A percentile compares a stretch with the other conserved stretches of the same genome.
Conservation (phyloP, 768 basidiomycete genomes). For the Harrya chromipes region DNA sequence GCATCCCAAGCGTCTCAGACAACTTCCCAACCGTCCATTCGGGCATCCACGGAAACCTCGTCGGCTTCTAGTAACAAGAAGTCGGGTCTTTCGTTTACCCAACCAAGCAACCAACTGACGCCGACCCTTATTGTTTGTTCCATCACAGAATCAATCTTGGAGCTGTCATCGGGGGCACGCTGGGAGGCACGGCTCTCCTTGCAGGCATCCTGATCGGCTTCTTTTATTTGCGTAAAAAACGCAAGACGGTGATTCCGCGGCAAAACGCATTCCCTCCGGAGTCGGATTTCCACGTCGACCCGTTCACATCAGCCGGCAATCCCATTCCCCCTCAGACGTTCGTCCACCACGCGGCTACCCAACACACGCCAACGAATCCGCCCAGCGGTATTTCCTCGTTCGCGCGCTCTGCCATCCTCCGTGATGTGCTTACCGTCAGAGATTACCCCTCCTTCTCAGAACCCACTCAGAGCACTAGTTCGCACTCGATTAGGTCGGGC, state of each 20-base stretch:
- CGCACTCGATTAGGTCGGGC: constrained; percentile 2
- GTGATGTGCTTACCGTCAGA: constrained; percentile 5
- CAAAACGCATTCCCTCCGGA: background rate
- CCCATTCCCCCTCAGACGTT: background rate
- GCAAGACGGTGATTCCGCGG: background rate
- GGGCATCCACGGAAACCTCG: background rate
- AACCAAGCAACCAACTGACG: constrained; percentile 2
- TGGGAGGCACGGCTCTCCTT: constrained; percentile 11
- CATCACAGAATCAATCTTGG: constrained; percentile 13
- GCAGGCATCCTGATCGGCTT: background rate
- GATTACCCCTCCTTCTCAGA: background rate
- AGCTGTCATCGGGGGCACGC: constrained; percentile 9
- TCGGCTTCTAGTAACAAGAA: background rate
- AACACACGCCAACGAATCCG: background rate
- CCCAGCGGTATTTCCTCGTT: background rate
- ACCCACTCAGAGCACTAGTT: background rate
- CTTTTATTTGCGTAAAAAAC: constrained; percentile 12
- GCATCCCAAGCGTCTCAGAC: background rate
- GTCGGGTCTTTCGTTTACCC: constrained; percentile 4
- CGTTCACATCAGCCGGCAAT: constrained; percentile 2
- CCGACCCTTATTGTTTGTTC: background rate
- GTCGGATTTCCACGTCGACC: background rate
- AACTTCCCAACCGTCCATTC: constrained; percentile 1
- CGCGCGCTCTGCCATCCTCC: constrained; percentile 13
- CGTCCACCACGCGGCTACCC: background rate